Base-by-base conservation (phyloP, 1,284 basidiomycete species). In the Leccinum subspadiceum region DNA sequence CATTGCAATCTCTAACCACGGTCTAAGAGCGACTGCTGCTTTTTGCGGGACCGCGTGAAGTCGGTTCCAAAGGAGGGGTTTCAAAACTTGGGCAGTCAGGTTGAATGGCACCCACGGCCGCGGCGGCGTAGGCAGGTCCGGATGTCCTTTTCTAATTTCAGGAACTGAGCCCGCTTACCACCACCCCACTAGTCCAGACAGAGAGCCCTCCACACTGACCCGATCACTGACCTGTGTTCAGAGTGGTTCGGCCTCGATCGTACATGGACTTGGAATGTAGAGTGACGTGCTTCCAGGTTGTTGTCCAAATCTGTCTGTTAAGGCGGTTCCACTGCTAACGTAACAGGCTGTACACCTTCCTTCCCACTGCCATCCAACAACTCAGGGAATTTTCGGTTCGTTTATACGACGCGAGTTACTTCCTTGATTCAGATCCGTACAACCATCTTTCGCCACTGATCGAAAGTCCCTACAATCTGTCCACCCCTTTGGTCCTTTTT, bases 241-340 rank as follows among this genome's bases (percentile, higher is more conserved):
- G 22, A 49, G 12, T 49, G 46, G 12, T 24, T 24, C 17, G 48
- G 13, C 24, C 46, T 24, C 46, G 22, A 49, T 13, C 12, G 22
- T 7, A 49, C 48, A 49, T 24, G 48, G 22, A 51, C 22, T 17
- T 31, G 50, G 29, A 61, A 54, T 37, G 2, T 17, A 17, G 61
- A 61, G 49, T n/a, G n/a, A 56, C 55, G 31, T 50, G 61, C n/a
- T 20, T 58, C 17, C 31, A 57, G 31, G 53, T 54, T 57, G 46
- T 20, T 49, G 39, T 53, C 62, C 58, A 57, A 68, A 60, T 68
- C 26, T 37, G 60, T 68, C 56, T 51, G 49, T 41, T 64, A 53
- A 59, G 66, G 68, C 63, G 64, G 64, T 71, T 60, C 69, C 66
- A 65, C 55, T 60, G 61, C 63, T 72, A 62, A 72, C 70, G 70